Evolutionary conservation across 176 grass and related monocot species (phyloP).

Genomic region (Stipa capillata): DNA sequence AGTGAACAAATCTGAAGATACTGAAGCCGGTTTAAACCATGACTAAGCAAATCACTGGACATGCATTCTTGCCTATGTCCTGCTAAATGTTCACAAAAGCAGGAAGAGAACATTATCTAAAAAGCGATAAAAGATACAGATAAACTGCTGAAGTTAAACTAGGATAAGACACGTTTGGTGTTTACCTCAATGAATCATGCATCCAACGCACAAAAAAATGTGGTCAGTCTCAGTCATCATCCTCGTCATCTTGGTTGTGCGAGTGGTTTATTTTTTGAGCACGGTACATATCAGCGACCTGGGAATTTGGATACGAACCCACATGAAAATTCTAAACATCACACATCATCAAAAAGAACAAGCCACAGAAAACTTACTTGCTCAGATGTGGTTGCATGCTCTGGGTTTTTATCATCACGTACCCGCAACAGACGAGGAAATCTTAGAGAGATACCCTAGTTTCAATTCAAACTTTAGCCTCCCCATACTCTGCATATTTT

Average conservation of each 20-base stretch:
- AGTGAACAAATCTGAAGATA: conserved; percentile 8
- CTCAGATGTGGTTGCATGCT: conserved; percentile 80
- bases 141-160: not conserved
- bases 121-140: not conserved
- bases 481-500: not conserved
- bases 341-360: not conserved
- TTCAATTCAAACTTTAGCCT: conserved; percentile 21
- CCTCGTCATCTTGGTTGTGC: conserved; percentile 68
- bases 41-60: not conserved
- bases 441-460: conserved; percentile 93
- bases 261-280: conserved; percentile 89
- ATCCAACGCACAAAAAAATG: not conserved
- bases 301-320: conserved; percentile 16
- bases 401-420: conserved; percentile 87
- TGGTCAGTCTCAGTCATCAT: conserved; percentile 59
- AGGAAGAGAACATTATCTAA: not conserved
- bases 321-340: not conserved
- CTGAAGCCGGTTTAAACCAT: not conserved
- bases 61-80: not conserved
- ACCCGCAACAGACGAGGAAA: conserved; percentile 83
- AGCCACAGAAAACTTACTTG: conserved; percentile 38
- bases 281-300: conserved; percentile 93
- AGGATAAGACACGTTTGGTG: not conserved
- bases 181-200: not conserved
- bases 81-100: not conserved